Evolutionary conservation across 1,284 basidiomycete genomes (phyloP), one percentile per base, ranked within the genome.

Genomic region (Leccinum fuscescens): DNA sequence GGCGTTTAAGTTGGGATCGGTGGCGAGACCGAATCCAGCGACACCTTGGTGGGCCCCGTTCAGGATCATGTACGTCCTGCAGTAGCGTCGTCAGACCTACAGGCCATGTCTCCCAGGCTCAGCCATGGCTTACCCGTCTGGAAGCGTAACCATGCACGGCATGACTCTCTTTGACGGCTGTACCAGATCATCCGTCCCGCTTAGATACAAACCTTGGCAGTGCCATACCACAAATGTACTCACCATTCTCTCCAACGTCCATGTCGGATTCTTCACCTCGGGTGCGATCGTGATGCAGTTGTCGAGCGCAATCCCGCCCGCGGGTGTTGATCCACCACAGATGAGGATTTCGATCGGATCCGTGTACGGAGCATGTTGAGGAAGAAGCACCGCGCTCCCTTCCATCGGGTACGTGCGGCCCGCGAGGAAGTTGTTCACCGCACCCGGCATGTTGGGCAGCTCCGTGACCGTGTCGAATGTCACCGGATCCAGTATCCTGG

Each of bases 371-470:
- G 85, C 80, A 56, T 80, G 71, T 64, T 87, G 86, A 5, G 90
- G 92, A 15, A 93, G 76, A 12, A 92, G 72, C 27, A 90, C 81
- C 0, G 85, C 83, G 1, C 88, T 80, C 8, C 89, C 90, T 68
- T 89, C 85, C 68, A 90, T 79, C 1, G 92, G 92, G 66, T 93
- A 94, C 3, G 88, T 88, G 24, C 92, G 83, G 31, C 90, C 89
- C 15, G 77, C 87, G 20, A 82, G 74, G 71, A 89, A 86, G 62
- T 89, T 85, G 64, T 86, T 89, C n/a, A 92, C 89, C 1, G 85
- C 80, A 0, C 83, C 88, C 1, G 92, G 92, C 60, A 91, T 83
- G 64, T 89, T 86, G 8, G 90, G 90, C 2, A 93, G 74, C 9
- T 78, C 73, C 4, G 73, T 76, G 57, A 85, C 71, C 0, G 89